Evolutionary conservation across 257 asterid species (phyloP).

Genomic region (Solanum stenotomum): DNA sequence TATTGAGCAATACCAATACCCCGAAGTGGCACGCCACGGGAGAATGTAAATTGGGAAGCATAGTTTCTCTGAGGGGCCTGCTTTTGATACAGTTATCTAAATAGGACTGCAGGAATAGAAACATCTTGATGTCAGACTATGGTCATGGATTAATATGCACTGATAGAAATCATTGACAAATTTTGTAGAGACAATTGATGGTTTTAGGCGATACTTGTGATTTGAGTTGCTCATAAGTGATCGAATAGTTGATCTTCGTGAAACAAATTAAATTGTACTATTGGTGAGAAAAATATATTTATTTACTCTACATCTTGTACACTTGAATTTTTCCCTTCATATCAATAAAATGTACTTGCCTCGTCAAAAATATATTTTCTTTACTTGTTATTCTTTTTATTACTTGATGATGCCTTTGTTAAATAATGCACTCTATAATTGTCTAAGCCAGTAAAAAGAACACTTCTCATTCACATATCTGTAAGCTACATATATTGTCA

Average conservation of each 20-base stretch:
- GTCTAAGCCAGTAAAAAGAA: background rate
- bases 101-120: background rate
- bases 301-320: background rate
- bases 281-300: background rate
- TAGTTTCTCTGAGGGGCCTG: background rate
- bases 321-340: background rate
- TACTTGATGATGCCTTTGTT: background rate
- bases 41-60: background rate
- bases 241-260: background rate
- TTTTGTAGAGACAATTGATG: conserved; percentile 1
- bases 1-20: background rate
- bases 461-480: background rate
- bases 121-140: background rate
- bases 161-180: background rate
- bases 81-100: background rate
- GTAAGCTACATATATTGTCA: background rate
- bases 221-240: background rate
- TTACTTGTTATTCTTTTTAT: background rate
- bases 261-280: background rate
- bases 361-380: background rate
- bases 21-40: background rate
- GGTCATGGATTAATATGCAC: background rate
- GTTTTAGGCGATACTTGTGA: background rate
- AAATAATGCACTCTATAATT: background rate
- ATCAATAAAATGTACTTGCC: background rate